Base-by-base conservation (phyloP, 768 basidiomycete species). In the Termitomyces sp. region DNA sequence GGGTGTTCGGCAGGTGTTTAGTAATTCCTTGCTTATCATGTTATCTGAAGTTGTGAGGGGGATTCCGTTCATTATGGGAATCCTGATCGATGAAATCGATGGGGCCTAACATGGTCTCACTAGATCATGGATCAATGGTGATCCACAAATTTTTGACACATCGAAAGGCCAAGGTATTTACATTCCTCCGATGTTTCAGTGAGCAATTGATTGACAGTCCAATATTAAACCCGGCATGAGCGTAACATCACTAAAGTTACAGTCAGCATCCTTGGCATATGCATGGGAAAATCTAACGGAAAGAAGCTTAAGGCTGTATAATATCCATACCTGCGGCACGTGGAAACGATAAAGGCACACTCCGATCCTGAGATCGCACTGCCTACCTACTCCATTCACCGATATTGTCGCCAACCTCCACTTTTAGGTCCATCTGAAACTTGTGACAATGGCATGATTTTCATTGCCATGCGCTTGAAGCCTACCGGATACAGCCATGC, bases 331-430 rank as follows among this genome's bases (percentile, higher is more conserved):
- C n/a, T 56, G 17, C n/a, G 10, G 31, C 55, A 56, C 42, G 55
- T 34, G 55, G 55, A 43, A 43, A 56, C 10, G 3, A 17, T 17
- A 7, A 40, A 54, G 42, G 55, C 40, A 55, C 40, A 20, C n/a
- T 32, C 31, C n/a, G 55, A 56, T 45, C 31, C 42, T 45, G 55
- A 3, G 31, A 43, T 32, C 32, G 11, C n/a, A 56, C 42, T 43
- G 54, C 54, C 17, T 45, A 32, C 51, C 36, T 45, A 32, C 42
- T 32, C 55, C 55, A 56, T 56, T 56, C 55, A 56, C 55, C 55
- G 55, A 56, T 43, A 12, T 45, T n/a, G 17, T 42, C 40, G 31
- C 17, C 54, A 12, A 2, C 29, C 29, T 37, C 20, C 38, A 54
- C 42, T n/a, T n/a, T 8, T 5, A 25, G 20, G 37, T 51, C 17